Percentiles rank a stretch among this genome's conserved stretches.
Conservation (phyloP, 2,329 filamentous ascomycete species). For the Metarhizium album region DNA sequence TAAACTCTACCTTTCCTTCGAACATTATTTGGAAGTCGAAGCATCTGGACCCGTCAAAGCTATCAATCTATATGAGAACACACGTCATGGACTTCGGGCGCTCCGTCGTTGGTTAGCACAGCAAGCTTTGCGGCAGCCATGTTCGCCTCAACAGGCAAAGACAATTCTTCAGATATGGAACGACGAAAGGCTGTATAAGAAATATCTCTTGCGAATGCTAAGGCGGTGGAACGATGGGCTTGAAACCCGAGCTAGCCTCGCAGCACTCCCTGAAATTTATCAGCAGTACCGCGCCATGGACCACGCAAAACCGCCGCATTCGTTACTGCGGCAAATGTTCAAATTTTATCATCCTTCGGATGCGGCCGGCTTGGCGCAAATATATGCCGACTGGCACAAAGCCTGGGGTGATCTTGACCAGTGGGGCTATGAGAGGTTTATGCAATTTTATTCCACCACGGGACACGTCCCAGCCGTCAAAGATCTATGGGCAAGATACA, state of each 20-base stretch:
- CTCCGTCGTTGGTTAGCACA: slow-evolving; percentile 22
- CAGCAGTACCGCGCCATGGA: slow-evolving; percentile 32
- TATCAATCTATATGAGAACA: slow-evolving; percentile 13
- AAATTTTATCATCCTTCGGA: slow-evolving; percentile 28
- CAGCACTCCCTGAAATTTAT: slow-evolving; percentile 32
- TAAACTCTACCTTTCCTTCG: slow-evolving; percentile 22
- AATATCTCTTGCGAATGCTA: slow-evolving; percentile 28
- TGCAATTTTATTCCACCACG: slow-evolving; percentile 35
- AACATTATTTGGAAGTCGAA: slow-evolving; percentile 19
- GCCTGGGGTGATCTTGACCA: slow-evolving; percentile 28
- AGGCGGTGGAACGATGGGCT: slow-evolving; percentile 16
- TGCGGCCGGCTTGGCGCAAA: slow-evolving; percentile 30
- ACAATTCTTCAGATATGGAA: slow-evolving; percentile 29
- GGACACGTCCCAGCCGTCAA: slow-evolving; percentile 37
- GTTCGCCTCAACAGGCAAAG: slow-evolving; percentile 21
- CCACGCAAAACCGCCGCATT: slow-evolving; percentile 23
- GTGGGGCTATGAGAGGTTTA: slow-evolving; percentile 36
- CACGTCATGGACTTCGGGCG: slow-evolving; percentile 14
- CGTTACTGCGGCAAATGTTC: slow-evolving; percentile 34
- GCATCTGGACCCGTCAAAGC: slow-evolving; percentile 13
- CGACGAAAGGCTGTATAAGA: slow-evolving; percentile 30
- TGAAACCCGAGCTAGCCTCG: slow-evolving; percentile 18
- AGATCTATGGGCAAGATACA: slow-evolving; percentile 34
- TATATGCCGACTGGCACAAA: slow-evolving; percentile 39
- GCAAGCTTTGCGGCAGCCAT: slow-evolving; percentile 22